A percentile compares a stretch with the other conserved stretches of the same genome.
Conservation (phyloP, 2,329 filamentous ascomycete species). For the Tolypocladium capitatum region DNA sequence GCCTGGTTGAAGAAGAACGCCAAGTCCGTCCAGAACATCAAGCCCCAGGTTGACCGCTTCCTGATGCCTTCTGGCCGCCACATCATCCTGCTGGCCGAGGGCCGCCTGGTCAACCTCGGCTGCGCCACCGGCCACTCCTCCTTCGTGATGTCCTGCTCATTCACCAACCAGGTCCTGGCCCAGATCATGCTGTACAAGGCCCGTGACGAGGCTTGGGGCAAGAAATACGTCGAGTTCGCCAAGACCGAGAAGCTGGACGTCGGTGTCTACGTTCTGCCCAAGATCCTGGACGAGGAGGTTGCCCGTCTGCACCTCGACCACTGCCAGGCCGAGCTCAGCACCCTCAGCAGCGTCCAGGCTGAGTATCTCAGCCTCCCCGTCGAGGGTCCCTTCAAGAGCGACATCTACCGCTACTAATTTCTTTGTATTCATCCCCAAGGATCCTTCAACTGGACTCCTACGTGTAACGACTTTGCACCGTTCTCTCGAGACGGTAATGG, state of each 20-base stretch:
- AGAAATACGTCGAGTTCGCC: slow-evolving; percentile 95
- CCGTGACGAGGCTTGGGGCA: slow-evolving; percentile 69
- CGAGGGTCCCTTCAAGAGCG: slow-evolving; percentile 92
- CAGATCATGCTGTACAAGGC: slow-evolving; percentile 98
- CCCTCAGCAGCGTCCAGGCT: slow-evolving; percentile 72
- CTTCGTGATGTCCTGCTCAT: slow-evolving; percentile 99
- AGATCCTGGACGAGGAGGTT: slow-evolving; percentile 98
- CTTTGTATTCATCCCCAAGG: slow-evolving; percentile 20
- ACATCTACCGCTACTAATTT: slow-evolving; percentile 48
- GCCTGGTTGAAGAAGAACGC: slow-evolving; percentile 98
- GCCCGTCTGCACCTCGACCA: slow-evolving; percentile 85
- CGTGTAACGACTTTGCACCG: slow-evolving; percentile 21
- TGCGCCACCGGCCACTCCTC: slow-evolving; percentile 98
- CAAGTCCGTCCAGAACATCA: slow-evolving; percentile 91
- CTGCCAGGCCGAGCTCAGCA: slow-evolving; percentile 87
- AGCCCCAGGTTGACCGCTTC: slow-evolving; percentile 99
- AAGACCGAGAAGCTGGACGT: slow-evolving; percentile 80
- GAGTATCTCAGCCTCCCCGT: slow-evolving; percentile 82
- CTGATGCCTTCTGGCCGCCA: slow-evolving; percentile 84
- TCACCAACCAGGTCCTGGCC: slow-evolving; percentile 99
- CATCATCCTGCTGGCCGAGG: slow-evolving; percentile 97
- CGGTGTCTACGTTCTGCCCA: slow-evolving; percentile 88
- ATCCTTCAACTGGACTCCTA: slow-evolving; percentile 26
- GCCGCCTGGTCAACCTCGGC: slow-evolving; percentile 97
- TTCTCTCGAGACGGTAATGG: slow-evolving; percentile 18